These are phyloP conservation scores for Xylaria sp. DNA, from an alignment of 2,329 filamentous ascomycete species.

Conservation along the genomic window DNA sequence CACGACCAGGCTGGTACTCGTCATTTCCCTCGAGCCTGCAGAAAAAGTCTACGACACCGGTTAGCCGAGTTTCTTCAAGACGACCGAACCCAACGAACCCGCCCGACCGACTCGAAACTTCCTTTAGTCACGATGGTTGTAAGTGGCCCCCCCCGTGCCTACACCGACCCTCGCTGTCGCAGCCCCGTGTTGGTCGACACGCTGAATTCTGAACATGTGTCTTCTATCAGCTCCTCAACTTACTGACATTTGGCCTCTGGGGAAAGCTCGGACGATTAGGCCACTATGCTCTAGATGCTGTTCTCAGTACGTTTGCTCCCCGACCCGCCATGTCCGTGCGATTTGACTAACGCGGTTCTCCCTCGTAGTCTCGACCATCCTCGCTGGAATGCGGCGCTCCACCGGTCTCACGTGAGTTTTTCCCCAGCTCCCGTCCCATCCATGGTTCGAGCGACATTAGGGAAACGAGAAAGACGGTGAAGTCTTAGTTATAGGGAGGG, in stretches of 20 bases:
- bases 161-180: slow-evolving; percentile 1
- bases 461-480: neutral
- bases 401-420: slow-evolving; percentile 93
- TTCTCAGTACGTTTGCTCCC: slow-evolving; percentile 74
- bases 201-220: slow-evolving; percentile 56
- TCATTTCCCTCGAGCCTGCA: neutral
- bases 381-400: slow-evolving; percentile 96
- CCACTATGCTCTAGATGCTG: slow-evolving; percentile 96
- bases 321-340: neutral
- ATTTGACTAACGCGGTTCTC: slow-evolving; percentile 39
- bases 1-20: slow-evolving; percentile 10
- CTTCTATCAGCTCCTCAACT: slow-evolving; percentile 66
- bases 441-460: neutral
- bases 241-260: slow-evolving; percentile 75
- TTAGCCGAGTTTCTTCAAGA: slow-evolving; percentile 4
- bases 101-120: slow-evolving; percentile 6
- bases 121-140: slow-evolving; percentile 40
- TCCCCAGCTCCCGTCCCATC: slow-evolving; percentile 36
- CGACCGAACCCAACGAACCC: slow-evolving; percentile 5
- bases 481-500: neutral
- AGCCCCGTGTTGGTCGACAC: slow-evolving; percentile 13
- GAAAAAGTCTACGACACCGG: neutral
- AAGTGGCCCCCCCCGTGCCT: slow-evolving; percentile 26
- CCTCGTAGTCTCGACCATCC: slow-evolving; percentile 84
- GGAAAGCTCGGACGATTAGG: slow-evolving; percentile 89